Percentiles rank a stretch among this genome's conserved stretches.
Evolutionary conservation across 208 protist species (phyloP).

Genomic region (Leishmania amazonensis): DNA sequence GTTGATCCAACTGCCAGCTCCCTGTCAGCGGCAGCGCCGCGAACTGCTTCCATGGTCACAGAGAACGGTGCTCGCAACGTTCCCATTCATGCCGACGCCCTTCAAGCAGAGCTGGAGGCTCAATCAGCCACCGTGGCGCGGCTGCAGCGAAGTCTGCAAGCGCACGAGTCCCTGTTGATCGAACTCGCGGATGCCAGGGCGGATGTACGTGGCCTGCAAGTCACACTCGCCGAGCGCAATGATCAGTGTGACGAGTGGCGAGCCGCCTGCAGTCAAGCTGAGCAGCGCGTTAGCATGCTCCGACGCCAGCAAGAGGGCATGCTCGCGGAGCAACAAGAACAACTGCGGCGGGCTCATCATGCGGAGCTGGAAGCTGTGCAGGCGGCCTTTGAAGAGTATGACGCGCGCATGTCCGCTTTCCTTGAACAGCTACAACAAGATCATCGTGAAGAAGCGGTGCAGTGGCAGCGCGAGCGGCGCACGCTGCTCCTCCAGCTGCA

Average conservation of each 20-base stretch:
- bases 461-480: constrained; percentile 43
- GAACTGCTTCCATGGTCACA: neutral
- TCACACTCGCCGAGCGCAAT: constrained; percentile 12
- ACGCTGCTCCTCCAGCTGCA: constrained; percentile 37
- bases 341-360: constrained; percentile 36
- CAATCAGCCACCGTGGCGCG: constrained; percentile 18
- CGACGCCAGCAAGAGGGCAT: constrained; percentile 27
- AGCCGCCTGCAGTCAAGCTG: constrained; percentile 8
- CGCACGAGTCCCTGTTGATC: constrained; percentile 22
- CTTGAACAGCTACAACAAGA: constrained; percentile 41
- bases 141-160: constrained; percentile 22
- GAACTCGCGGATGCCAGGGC: constrained; percentile 18
- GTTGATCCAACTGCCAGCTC: neutral
- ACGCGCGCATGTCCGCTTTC: constrained; percentile 43
- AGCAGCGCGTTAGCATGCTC: constrained; percentile 7
- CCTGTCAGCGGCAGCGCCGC: neutral
- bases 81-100: neutral
- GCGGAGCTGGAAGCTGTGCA: constrained; percentile 45
- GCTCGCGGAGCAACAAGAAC: constrained; percentile 31
- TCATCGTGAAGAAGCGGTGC: constrained; percentile 32
- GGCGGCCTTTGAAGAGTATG: constrained; percentile 56
- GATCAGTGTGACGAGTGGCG: constrained; percentile 21
- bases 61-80: neutral
- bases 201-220: constrained; percentile 4
- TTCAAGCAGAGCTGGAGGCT: constrained; percentile 16